Conservation (phyloP, 2,329 filamentous ascomycete species). For the Hymenoscyphus salicellus region DNA sequence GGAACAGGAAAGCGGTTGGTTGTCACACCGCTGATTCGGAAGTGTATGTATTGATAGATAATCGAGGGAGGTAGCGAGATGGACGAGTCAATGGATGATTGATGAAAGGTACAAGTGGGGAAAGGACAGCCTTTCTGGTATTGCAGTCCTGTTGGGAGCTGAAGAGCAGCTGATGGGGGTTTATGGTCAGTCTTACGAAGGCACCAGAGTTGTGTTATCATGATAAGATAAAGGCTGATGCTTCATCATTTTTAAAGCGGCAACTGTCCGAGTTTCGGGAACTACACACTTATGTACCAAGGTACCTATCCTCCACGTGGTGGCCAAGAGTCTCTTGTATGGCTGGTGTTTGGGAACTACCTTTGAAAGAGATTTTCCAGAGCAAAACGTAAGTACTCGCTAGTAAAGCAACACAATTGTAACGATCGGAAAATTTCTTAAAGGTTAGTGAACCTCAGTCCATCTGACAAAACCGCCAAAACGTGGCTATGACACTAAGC, state of each 20-base stretch:
- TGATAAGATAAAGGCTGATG: background rate
- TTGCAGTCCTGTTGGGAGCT: background rate
- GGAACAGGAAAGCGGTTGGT: background rate
- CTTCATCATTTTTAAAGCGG: background rate
- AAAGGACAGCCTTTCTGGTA: background rate
- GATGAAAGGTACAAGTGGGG: background rate
- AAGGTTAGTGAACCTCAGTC: background rate
- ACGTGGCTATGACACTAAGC: background rate
- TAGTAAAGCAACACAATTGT: background rate
- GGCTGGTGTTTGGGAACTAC: background rate
- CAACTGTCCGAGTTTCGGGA: background rate
- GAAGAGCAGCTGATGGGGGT: background rate
- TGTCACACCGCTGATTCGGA: slow-evolving; percentile 4
- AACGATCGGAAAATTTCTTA: background rate
- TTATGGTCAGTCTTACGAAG: background rate
- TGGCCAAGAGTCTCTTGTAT: background rate
- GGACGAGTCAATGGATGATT: background rate
- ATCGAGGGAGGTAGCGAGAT: background rate
- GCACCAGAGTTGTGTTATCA: background rate
- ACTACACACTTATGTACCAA: background rate
- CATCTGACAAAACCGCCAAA: background rate
- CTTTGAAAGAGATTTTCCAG: background rate
- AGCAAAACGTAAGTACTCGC: background rate
- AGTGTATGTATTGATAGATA: background rate
- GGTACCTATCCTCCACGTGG: background rate